Percentiles rank a stretch among this genome's conserved stretches.
Conservation (phyloP, 805 yeast genomes). For the Saccharomycopsis lassenensis region DNA sequence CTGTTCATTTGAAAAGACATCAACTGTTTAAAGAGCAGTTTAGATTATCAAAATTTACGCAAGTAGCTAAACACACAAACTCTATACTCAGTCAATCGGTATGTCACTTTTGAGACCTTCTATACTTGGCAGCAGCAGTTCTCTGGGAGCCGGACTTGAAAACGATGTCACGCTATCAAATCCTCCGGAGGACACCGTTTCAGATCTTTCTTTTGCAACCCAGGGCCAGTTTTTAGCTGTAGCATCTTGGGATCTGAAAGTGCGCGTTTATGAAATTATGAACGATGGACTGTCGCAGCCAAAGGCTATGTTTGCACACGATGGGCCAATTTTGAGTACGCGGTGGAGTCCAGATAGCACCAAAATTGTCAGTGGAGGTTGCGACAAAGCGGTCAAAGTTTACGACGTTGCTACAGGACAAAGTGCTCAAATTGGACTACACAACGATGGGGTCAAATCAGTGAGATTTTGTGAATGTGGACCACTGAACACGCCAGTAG, state of each 20-base stretch:
- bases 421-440: constrained; percentile 73
- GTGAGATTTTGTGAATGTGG: constrained; percentile 78
- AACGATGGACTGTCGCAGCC: constrained; percentile 74
- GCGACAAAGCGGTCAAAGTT: constrained; percentile 77
- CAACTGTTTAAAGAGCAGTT: too few species aligned
- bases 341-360: constrained; percentile 83
- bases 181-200: constrained; percentile 87
- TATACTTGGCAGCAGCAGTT: too few species aligned
- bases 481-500: constrained; percentile 62
- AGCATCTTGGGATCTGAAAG: constrained; percentile 92
- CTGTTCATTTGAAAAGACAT: too few species aligned
- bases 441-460: constrained; percentile 66
- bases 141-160: too few species aligned
- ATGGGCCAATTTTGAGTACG: constrained; percentile 73
- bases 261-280: constrained; percentile 80
- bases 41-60: too few species aligned
- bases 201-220: constrained; percentile 79
- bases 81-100: too few species aligned
- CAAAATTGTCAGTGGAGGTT: constrained; percentile 79
- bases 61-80: too few species aligned
- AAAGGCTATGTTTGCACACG: constrained; percentile 81
- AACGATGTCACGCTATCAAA: constrained; percentile 62
- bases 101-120: too few species aligned
- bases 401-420: constrained; percentile 80
- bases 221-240: constrained; percentile 72